Evolutionary conservation across 345 rosid species (phyloP).

Genomic region (Lumnitzera racemosa): DNA sequence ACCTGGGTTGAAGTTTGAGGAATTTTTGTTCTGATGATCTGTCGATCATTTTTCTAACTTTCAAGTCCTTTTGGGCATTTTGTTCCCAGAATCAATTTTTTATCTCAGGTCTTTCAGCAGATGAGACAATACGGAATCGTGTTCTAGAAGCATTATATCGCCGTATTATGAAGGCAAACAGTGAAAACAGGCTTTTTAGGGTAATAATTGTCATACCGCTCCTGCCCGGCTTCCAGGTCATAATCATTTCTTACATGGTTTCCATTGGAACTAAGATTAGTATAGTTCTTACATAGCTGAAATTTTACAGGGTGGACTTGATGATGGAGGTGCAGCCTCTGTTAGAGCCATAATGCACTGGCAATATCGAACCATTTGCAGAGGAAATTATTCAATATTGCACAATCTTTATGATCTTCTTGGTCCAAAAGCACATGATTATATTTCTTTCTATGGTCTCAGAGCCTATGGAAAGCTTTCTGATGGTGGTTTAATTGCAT

Average conservation of each 20-base stretch:
- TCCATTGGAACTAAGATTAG: neutral
- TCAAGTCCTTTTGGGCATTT: constrained; percentile 25
- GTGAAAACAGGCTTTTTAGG: constrained; percentile 79
- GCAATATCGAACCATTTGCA: constrained; percentile 95
- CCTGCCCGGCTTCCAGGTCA: constrained; percentile 97
- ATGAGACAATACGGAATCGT: constrained; percentile 75
- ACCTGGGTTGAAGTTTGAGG: too few species aligned
- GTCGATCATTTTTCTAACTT: constrained; percentile 27
- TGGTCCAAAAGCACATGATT: constrained; percentile 69
- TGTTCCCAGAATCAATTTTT: constrained; percentile 95
- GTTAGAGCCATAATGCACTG: constrained; percentile 99
- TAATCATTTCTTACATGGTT: constrained; percentile 10
- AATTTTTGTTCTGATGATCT: too few species aligned
- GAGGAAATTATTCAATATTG: constrained; percentile 87
- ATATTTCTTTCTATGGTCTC: constrained; percentile 92
- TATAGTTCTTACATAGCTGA: constrained; percentile 6
- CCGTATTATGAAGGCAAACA: constrained; percentile 77
- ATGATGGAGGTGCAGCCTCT: constrained; percentile 95
- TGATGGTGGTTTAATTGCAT: constrained; percentile 78
- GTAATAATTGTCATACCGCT: constrained; percentile 90
- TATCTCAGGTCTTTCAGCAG: constrained; percentile 97
- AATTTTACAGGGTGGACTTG: constrained; percentile 80
- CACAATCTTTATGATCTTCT: constrained; percentile 64
- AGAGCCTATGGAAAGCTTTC: constrained; percentile 79
- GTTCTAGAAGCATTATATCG: constrained; percentile 80